Evolutionary conservation across 2,329 filamentous ascomycete species (phyloP).

Genomic region (Zymoseptoria pseudotritici): DNA sequence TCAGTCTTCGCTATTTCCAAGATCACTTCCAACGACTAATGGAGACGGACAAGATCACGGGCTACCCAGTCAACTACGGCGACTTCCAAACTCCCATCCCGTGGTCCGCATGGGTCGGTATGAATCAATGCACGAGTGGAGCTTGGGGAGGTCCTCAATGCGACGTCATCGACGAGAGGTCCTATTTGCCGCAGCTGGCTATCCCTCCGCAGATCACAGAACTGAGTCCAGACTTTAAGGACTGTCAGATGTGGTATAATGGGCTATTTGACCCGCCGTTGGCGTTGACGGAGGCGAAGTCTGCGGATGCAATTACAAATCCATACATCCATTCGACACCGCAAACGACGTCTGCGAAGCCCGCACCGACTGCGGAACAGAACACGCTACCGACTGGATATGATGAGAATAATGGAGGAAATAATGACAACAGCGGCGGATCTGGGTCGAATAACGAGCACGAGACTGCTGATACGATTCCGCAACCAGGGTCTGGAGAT

Average conservation of each 20-base stretch:
- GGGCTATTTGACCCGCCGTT: constrained; percentile 26
- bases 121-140: constrained; percentile 14
- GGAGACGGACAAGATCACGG: constrained; percentile 19
- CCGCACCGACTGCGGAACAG: constrained; percentile 8
- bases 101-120: constrained; percentile 24
- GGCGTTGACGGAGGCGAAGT: constrained; percentile 14
- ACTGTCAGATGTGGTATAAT: constrained; percentile 24
- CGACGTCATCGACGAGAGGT: constrained; percentile 21
- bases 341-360: neutral
- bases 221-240: constrained; percentile 19
- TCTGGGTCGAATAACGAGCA: neutral
- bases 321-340: neutral
- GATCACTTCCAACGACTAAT: constrained; percentile 21
- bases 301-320: neutral
- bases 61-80: constrained; percentile 24
- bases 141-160: constrained; percentile 9
- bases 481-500: neutral
- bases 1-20: constrained; percentile 25
- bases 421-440: neutral
- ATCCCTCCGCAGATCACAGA: constrained; percentile 24
- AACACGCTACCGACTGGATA: constrained; percentile 4
- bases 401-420: neutral
- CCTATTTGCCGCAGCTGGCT: constrained; percentile 21
- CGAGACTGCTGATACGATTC: neutral
- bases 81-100: constrained; percentile 26